Evolutionary conservation across 73 alveolate genomes (phyloP).

Genomic region (Tetrahymena elliotti): DNA sequence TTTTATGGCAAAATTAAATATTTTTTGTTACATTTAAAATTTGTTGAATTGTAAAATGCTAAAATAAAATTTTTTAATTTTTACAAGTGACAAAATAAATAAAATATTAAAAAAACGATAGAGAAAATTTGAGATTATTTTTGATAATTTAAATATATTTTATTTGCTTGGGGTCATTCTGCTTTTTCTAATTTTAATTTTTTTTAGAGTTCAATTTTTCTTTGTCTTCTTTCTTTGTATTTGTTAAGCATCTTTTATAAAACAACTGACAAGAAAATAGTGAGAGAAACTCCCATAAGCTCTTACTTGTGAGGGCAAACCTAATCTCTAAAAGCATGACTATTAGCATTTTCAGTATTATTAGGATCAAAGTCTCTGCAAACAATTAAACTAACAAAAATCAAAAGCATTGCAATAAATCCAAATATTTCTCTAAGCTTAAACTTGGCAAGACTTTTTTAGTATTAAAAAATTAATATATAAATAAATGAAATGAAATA

Average conservation of each 20-base stretch:
- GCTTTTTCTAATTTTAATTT: not conserved
- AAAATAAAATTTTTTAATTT: too few relatives aligned
- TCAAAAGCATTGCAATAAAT: not conserved
- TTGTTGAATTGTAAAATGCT: too few relatives aligned
- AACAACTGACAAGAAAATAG: not conserved
- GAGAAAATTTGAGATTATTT: too few relatives aligned
- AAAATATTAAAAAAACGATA: too few relatives aligned
- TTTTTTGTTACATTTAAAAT: too few relatives aligned
- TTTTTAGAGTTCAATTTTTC: not conserved
- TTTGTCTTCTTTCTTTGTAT: not conserved
- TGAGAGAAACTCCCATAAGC: not conserved
- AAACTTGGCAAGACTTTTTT: not conserved
- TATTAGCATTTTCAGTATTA: not conserved
- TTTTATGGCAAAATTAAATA: too few relatives aligned
- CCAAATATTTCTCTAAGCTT: not conserved
- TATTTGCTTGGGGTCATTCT: not conserved
- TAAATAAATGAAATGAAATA: too few relatives aligned
- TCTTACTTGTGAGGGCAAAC: not conserved
- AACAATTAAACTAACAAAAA: not conserved
- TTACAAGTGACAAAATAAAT: not conserved
- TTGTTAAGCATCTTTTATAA: not conserved
- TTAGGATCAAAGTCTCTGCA: not conserved
- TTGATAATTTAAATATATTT: too few relatives aligned
- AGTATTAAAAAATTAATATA: not conserved
- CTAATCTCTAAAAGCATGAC: not conserved